Base-by-base conservation (phyloP, 768 basidiomycete genomes). In the Asterophora lycoperdoides region DNA sequence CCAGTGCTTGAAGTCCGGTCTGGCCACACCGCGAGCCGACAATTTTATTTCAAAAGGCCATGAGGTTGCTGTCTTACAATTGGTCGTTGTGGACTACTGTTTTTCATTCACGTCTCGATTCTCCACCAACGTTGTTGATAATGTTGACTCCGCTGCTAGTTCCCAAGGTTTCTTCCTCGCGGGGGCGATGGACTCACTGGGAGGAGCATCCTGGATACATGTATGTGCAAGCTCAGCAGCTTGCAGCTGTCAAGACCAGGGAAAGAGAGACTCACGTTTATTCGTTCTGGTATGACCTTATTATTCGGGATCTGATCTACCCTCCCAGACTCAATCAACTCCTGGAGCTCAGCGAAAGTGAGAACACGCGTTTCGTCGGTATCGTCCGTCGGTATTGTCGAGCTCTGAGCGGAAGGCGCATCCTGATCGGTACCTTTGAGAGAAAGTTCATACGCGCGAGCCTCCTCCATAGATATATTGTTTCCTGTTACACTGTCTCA, bases 251-350 rank as follows among this genome's bases (percentile, higher is more conserved):
- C 30, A 44, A 17, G 17, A 47, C 33, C 54, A 34, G 23, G 32
- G 34, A 45, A 51, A 45, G 41, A 17, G 29, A 30, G n/a, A 62
- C 79, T 53, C 59, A 87, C 89, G 66, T 83, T 86, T 30, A 90
- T 56, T 2, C 61, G 68, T n/a, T 83, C 73, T 0, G 84, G 80
- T 38, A 91, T 87, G 46, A 74, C 51, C 55, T 82, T 86, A 61
- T 89, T 91, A 58, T 90, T 86, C 1, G 89, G 89, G 32, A 91
- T 88, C 60, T 81, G 67, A 54, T 87, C 84, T 3, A 79, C 77
- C 53, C 75, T 79, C 14, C 87, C 88, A 15, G 83, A 71, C 56
- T 86, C 79, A 50, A 91, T 86, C 50, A 91, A 69, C 30, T 73
- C 72, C 57, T 86, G 79, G 45, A 91, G 66, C 62, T 90, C 82